These are phyloP conservation scores for Avena atlantica DNA, from an alignment of 176 grass and related monocot species.

Conservation along the genomic window DNA sequence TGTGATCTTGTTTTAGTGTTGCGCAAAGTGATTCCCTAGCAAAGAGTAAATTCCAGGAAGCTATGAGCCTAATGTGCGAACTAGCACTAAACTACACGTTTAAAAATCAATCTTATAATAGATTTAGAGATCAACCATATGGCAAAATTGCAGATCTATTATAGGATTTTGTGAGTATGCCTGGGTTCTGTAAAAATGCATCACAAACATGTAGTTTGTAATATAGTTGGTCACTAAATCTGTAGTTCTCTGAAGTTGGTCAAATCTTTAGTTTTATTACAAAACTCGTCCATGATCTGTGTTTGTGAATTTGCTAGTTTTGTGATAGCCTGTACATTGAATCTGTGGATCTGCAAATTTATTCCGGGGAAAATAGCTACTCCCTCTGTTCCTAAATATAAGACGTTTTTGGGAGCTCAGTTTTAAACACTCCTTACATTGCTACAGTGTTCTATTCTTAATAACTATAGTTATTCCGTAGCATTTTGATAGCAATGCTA, in stretches of 20 bases:
- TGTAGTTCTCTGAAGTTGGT: neutral
- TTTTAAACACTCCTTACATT: neutral
- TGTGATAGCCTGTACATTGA: neutral
- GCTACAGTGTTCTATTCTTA: neutral
- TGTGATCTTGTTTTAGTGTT: neutral
- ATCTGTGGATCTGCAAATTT: neutral
- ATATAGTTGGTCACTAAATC: conserved; percentile 1
- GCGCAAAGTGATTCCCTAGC: neutral
- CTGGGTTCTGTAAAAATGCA: neutral
- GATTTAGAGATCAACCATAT: neutral
- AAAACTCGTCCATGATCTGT: neutral
- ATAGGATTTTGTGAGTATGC: neutral
- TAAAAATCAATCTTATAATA: neutral
- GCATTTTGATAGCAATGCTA: neutral
- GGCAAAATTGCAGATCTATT: neutral
- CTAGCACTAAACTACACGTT: neutral
- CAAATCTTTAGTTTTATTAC: neutral
- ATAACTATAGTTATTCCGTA: neutral
- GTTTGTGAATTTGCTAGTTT: neutral
- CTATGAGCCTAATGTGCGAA: neutral
- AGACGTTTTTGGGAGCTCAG: too few species aligned
- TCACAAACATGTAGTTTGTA: conserved; percentile 1
- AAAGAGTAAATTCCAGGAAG: neutral
- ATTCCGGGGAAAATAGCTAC: neutral
- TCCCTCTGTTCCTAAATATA: too few species aligned